A percentile compares a stretch with the other conserved stretches of the same genome.
Conservation (phyloP, 2,329 filamentous ascomycete genomes). For the Chaetomiaceae sp. region DNA sequence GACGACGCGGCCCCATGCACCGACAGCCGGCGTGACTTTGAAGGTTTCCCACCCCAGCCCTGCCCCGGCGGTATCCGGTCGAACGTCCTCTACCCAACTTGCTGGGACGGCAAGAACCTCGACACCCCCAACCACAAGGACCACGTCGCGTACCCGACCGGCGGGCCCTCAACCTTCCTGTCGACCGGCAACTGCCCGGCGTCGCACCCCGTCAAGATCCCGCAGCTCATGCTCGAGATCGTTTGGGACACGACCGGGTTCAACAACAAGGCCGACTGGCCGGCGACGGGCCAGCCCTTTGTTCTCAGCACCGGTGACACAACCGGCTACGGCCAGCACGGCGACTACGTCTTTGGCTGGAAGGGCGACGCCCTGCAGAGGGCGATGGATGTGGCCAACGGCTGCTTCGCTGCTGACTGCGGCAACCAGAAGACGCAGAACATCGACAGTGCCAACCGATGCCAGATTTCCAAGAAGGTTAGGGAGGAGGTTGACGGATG, state of each 20-base stretch:
- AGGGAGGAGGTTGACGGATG: constrained; percentile 6
- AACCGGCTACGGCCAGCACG: constrained; percentile 6
- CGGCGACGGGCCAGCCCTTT: constrained; percentile 4
- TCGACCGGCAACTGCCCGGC: constrained; percentile 4
- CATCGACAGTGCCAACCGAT: not conserved
- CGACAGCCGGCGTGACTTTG: constrained; percentile 1
- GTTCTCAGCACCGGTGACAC: constrained; percentile 3
- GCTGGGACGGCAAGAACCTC: constrained; percentile 52
- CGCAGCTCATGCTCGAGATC: constrained; percentile 8
- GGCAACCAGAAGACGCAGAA: constrained; percentile 1
- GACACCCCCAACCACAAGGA: constrained; percentile 44
- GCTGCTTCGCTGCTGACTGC: not conserved
- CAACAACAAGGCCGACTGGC: not conserved
- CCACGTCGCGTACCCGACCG: constrained; percentile 39
- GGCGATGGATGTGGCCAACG: constrained; percentile 4
- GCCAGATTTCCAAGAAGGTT: not conserved
- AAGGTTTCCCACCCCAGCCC: not conserved
- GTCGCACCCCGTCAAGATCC: constrained; percentile 7
- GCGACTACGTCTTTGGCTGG: constrained; percentile 8
- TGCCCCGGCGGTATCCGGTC: constrained; percentile 20
- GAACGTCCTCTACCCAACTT: constrained; percentile 40
- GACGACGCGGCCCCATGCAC: constrained; percentile 4
- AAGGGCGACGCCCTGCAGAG: constrained; percentile 4
- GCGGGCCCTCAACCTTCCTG: not conserved
- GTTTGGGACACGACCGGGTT: constrained; percentile 4